Conservation (phyloP, 2,329 filamentous ascomycete species). For the Dothiorella sarmentorum region DNA sequence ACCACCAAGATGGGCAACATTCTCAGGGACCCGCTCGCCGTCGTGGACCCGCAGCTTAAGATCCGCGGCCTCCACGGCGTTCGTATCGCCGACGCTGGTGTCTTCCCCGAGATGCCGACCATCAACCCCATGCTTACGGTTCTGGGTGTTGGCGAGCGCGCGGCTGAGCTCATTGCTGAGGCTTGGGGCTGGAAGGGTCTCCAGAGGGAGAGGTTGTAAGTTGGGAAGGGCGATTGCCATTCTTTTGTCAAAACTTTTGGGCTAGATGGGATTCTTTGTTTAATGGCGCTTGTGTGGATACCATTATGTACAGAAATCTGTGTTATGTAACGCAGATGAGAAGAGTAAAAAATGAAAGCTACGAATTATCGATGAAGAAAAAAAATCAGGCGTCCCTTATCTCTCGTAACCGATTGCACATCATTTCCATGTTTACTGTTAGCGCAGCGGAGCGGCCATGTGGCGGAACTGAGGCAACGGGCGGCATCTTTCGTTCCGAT, state of each 20-base stretch:
- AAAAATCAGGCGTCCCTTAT: background rate
- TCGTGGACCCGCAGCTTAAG: constrained; percentile 73
- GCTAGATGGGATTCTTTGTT: constrained; percentile 5
- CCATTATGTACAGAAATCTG: constrained; percentile 8
- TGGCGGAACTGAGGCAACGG: background rate
- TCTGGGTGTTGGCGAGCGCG: constrained; percentile 75
- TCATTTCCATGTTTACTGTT: background rate
- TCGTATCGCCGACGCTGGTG: constrained; percentile 79
- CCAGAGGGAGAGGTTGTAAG: constrained; percentile 53
- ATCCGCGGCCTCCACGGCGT: constrained; percentile 69
- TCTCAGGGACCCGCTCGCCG: constrained; percentile 64
- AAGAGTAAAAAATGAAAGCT: background rate
- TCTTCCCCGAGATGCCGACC: constrained; percentile 82
- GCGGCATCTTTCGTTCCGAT: background rate
- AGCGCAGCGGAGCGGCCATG: background rate
- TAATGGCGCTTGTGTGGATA: constrained; percentile 6
- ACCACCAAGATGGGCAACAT: constrained; percentile 88
- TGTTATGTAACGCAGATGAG: background rate
- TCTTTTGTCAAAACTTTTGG: background rate
- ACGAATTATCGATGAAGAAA: background rate
- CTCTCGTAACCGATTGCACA: background rate
- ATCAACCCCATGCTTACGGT: constrained; percentile 93
- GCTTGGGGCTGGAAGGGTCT: constrained; percentile 64
- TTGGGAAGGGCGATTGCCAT: background rate
- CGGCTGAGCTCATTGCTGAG: constrained; percentile 76